Evolutionary conservation across 176 grass and related monocot genomes (phyloP).

Genomic region (Tuctoria greenei): DNA sequence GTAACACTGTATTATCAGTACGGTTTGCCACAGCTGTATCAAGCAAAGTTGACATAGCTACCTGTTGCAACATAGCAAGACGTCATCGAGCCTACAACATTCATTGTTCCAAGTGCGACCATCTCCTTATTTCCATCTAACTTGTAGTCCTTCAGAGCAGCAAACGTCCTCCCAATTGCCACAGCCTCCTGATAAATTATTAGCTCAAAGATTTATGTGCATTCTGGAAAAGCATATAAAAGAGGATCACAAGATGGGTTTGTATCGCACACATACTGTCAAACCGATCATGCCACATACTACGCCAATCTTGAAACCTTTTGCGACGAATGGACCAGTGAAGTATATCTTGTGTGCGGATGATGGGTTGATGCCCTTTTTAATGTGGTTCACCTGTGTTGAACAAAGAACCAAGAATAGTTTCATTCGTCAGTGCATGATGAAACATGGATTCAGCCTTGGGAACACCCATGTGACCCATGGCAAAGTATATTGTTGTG

Average conservation of each 20-base stretch:
- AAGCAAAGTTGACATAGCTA: constrained; percentile 7
- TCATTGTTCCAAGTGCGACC: constrained; percentile 96
- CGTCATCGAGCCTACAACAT: constrained; percentile 84
- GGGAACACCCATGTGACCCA: not conserved
- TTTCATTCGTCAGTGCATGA: constrained; percentile 5
- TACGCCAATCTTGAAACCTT: constrained; percentile 88
- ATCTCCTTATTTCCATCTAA: constrained; percentile 98
- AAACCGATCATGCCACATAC: constrained; percentile 73
- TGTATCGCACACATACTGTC: constrained; percentile 52
- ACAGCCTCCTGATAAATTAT: constrained; percentile 71
- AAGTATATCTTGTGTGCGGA: constrained; percentile 73
- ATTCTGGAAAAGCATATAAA: not conserved
- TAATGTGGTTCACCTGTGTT: constrained; percentile 71
- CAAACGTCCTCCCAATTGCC: constrained; percentile 98
- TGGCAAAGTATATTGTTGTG: not conserved
- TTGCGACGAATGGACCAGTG: constrained; percentile 63
- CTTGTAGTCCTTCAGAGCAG: constrained; percentile 85
- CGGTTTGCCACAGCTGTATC: not conserved
- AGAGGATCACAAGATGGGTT: not conserved
- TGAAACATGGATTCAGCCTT: not conserved
- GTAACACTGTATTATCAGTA: constrained; percentile 2
- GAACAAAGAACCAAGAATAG: constrained; percentile 21
- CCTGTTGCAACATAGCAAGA: constrained; percentile 95
- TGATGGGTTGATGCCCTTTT: constrained; percentile 85
- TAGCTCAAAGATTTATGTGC: not conserved